Base-by-base conservation (phyloP, 441 rosid genomes). In the Pelargonium australe region DNA sequence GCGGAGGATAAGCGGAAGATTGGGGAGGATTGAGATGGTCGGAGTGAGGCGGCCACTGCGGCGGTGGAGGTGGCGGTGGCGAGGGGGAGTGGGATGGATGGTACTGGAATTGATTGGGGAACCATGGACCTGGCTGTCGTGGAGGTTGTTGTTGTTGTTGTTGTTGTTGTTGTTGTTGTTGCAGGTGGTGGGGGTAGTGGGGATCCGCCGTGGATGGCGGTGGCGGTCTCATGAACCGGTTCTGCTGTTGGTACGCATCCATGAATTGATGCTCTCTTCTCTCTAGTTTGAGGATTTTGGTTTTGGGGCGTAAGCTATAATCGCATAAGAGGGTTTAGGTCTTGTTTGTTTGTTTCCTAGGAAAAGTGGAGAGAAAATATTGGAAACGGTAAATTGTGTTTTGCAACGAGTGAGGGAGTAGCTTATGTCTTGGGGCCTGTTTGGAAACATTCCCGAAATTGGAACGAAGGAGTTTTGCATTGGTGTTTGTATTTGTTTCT, bases 211-310 rank as follows among this genome's bases (percentile, higher is more conserved):
- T 44, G 13, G 89, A 79, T 0, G 83, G 78, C 28, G 82, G 73
- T 6, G 95, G 85, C 7, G 88, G 93, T 74, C 95, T 76, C 83
- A 84, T 74, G 85, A 75, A 86, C 34, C 84, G 76, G 76, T 66
- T 80, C 49, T 72, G 86, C 28, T 85, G 93, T 14, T 85, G 96
- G 81, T 86, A 87, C 2, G 88, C 82, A 76, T 91, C 97, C 98
- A 94, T 94, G 60, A n/a, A 12, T 8, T 11, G 53, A 45, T 45
- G 12, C 13, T 45, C 53, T 45, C 13, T 45, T 45, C 53, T 12
- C 53, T 3, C 3, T 12, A 8, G 53, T 8, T 45, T 45, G 53
- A 25, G 53, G 53, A 45, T 45, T 45, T 45, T 45, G 13, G 53
- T 8, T 45, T 7, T 45, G 13, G 53, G 53, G 53, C 13, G 53